Base-by-base conservation (phyloP, 1,284 basidiomycete genomes). In the Mycena citricolor region DNA sequence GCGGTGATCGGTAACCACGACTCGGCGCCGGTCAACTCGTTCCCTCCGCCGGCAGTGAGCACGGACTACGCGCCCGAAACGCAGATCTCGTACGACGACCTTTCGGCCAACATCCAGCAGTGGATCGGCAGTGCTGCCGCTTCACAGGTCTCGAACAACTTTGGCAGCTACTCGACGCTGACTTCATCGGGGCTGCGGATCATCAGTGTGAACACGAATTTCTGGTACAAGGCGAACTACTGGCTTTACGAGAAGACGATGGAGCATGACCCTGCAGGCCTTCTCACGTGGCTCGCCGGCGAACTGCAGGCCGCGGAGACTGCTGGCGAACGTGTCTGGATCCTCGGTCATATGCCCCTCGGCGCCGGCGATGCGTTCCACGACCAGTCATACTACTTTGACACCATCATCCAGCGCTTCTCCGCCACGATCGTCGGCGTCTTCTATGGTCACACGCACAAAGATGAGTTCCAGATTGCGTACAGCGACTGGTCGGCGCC, bases 141-240 rank as follows among this genome's bases (percentile, higher is more conserved):
- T 2, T 49, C 59, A 0, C 64, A 74, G 44, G 69, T 73, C 1
- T 55, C 62, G 17, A 71, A 76, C 46, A 55, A 57, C 23, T 78
- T 75, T 5, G 76, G 76, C 13, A 75, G 74, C 42, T 79, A 77
- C 53, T 65, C 71, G 3, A 57, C 61, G 5, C 57, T 71, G 23
- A 69, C 66, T 16, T 63, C 71, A 16, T 73, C 68, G 32, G 68
- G 68, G 21, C 58, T 78, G 29, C 63, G 70, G 71, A 69, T 82
- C 30, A 71, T 82, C 26, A 75, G 76, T 0, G 48, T 81, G 43
- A 82, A 82, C 46, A 76, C 76, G 4, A 69, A 75, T 16, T 80
- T 75, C 45, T 79, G 77, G 76, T 79, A 76, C 54, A 75, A 71
- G 51, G 63, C 64, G 50, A 77, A 77, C 51, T 69, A 67, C 54